A percentile compares a stretch with the other conserved stretches of the same genome.
These are phyloP conservation scores for Zygosaccharomyces pseudorouxii DNA, from an alignment of 805 yeast genomes.

Conservation along the genomic window DNA sequence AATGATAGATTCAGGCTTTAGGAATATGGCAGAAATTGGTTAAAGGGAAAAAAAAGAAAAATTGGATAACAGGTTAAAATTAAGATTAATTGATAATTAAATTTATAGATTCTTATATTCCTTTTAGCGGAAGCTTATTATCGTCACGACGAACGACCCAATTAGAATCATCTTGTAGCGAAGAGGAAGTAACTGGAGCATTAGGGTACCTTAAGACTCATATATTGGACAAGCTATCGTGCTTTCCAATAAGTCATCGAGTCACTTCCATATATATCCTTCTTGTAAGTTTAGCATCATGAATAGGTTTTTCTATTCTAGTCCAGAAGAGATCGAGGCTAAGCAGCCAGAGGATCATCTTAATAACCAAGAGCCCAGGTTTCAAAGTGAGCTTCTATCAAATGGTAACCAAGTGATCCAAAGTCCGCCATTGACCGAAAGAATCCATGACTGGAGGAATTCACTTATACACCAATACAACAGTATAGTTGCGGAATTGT, in stretches of 20 bases:
- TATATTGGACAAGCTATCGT: too few species aligned
- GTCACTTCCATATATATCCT: not conserved
- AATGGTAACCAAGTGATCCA: constrained; percentile 18
- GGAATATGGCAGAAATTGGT: not conserved
- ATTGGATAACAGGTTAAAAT: not conserved
- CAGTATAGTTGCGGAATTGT: constrained; percentile 17
- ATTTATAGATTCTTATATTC: constrained; percentile 1
- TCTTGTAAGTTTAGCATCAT: not conserved
- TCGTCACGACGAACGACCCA: constrained; percentile 1
- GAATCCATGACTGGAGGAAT: constrained; percentile 14
- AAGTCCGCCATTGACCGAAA: constrained; percentile 12
- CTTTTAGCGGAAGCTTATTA: not conserved
- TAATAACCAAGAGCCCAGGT: constrained; percentile 3
- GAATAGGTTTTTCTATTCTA: constrained; percentile 9
- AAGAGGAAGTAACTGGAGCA: not conserved
- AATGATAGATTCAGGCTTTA: not conserved
- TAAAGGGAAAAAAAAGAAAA: too few species aligned
- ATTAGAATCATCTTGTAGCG: not conserved
- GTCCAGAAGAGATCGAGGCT: not conserved
- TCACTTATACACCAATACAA: constrained; percentile 11
- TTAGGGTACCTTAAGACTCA: not conserved
- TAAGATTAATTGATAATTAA: not conserved
- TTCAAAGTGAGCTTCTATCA: constrained; percentile 6
- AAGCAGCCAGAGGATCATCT: not conserved
- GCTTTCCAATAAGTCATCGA: too few species aligned